Evolutionary conservation across 768 basidiomycete genomes (phyloP), one percentile per base, ranked within the genome.

Genomic region (Mycena crocata): DNA sequence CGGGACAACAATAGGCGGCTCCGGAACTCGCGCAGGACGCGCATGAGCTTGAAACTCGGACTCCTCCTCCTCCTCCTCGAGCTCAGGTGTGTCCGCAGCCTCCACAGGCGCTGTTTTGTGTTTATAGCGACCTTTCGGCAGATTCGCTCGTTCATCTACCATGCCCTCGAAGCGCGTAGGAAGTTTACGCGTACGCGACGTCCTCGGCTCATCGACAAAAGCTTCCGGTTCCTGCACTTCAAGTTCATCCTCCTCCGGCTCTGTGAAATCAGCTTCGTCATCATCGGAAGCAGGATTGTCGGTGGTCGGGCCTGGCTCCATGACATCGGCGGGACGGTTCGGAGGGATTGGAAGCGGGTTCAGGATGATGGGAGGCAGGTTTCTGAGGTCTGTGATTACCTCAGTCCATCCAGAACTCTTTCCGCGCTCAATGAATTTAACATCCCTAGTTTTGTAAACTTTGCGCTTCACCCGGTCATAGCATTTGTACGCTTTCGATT

Each of bases 41-140:
- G 55, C 55, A 9, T 57, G 55, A 14, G 55, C 55, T 57, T 57
- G 55, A 28, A 31, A 30, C 50, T 51, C n/a, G n/a, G n/a, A n/a
- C n/a, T n/a, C n/a, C n/a, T n/a, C 50, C 50, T 51, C 50, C 50
- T 51, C 50, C 50, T 51, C 50, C 55, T 57, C 55, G 44, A 44
- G 55, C 40, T 5, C 40, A 39, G 28, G 39, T 44, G 15, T 40
- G 30, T 45, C 32, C 19, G 40, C 31, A 6, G 24, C 15, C 30
- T 28, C 31, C 34, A 32, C 30, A 4, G 44, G 26, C 24, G 26
- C 21, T 26, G 21, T 23, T 32, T 57, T 34, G 31, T 14, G 31
- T 21, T 57, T 46, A 15, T 58, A 58, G 10, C 57, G 57, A 34
- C 57, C 57, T 21, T 58, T 58, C 6, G 57, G 57, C 15, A 58